Evolutionary conservation across 257 asterid species (phyloP), one percentile per base, ranked within the genome.

Genomic region (Solanum sparsipilum): DNA sequence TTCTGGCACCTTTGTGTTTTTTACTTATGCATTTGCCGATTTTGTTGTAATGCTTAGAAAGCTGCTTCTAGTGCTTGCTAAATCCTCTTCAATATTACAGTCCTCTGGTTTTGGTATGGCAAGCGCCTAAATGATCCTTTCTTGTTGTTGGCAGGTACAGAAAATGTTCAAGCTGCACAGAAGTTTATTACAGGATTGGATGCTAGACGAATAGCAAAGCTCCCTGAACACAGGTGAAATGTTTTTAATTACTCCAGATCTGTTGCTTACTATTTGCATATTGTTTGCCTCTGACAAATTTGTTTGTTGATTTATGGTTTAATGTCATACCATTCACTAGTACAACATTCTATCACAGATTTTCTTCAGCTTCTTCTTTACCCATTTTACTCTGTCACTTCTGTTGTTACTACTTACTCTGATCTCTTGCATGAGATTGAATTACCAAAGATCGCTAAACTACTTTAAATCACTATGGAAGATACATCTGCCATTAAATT

Each of bases 191-290:
- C 99, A 13, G 99, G 99, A 88, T 93, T 97, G 92, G 99, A 97
- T 90, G 98, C 99, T 87, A 92, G 99, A 93, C 93, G 99, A 92
- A 91, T 97, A 90, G 87, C 99, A 70, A 97, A 97, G 93, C 96
- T 97, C 81, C 92, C 99, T 13, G 99, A 97, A 86, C 93, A 94
- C 95, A 97, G 99, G 99, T 96, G 89, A 83, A 82, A 18, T 35
- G 65, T 86, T 72, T 46, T 79, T 36, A 75, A 23, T 63, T 44
- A n/a, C n/a, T 56, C 21, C 32, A 41, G 46, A 31, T 75, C 44
- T 71, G 35, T 46, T 58, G 46, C 84, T 73, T 83, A 25, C 83
- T 32, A 65, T 38, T 35, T 32, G n/a, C 56, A 73, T 58, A 88
- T 79, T 87, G 58, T 44, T 82, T 27, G 68, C 44, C 32, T 91